Evolutionary conservation across 2,329 filamentous ascomycete species (phyloP), one percentile per base, ranked within the genome.

Genomic region (Neofusicoccum cordaticola): DNA sequence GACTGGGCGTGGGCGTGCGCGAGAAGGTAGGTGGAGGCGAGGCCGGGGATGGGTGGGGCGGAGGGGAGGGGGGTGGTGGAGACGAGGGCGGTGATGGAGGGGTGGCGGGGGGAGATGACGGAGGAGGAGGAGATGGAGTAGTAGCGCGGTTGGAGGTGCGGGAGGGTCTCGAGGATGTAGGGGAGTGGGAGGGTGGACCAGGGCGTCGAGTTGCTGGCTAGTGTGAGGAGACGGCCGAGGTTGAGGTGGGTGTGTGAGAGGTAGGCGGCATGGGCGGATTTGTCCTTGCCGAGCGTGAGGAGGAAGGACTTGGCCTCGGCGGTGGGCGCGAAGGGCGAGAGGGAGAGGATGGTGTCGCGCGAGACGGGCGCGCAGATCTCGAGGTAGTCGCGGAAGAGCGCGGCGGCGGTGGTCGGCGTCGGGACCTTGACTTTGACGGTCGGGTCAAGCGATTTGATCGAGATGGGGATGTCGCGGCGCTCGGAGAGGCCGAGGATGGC

Each of bases 331-430:
- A 81, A 82, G 31, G 77, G 73, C 1, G 75, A 71, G 2, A 82
- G 68, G 2, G 73, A 68, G 2, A 73, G 65, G 9, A 80, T 69
- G 4, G 72, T 75, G 51, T 81, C 78, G 56, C 79, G 71, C 1
- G 78, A 73, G 3, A 82, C 71, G 1, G 77, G 75, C 1, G 71
- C 78, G 66, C 79, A 74, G 66, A 83, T 80, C 62, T 84, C 82
- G 1, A 84, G 76, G 62, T 83, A 80, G 66, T 82, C 74, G 4
- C 75, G 71, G 67, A 84, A 77, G 3, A 81, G 73, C 0, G 76
- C 75, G 1, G 76, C 68, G 4, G 77, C 68, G 0, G 78, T 79
- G 0, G 77, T 80, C 0, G 78, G 78, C 1, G 75, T 78, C 1
- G 80, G 80, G 0, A 82, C 62, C 44, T 72, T 75, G n/a, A 70